A percentile compares a stretch with the other conserved stretches of the same genome.
Evolutionary conservation across 352 stramenopile genomes (phyloP).

Genomic region (Globisporangium solare): DNA sequence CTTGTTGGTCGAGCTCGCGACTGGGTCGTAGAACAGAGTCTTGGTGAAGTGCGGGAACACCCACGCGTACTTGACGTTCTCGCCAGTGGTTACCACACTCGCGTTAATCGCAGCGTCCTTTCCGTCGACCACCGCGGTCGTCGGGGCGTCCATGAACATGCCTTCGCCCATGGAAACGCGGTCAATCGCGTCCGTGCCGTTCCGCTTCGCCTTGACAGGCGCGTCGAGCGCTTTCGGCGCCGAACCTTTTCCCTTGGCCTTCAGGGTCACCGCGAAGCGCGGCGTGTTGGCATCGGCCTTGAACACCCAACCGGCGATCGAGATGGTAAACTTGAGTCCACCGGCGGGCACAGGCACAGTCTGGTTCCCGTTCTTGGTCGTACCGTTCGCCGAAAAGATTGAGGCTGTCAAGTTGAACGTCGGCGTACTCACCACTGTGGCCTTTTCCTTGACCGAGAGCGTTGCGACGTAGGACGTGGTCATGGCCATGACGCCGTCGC

Average conservation of each 20-base stretch:
- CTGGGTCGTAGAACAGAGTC: constrained; percentile 49
- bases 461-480: constrained; percentile 24
- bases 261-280: constrained; percentile 26
- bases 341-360: constrained; percentile 27
- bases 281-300: constrained; percentile 15
- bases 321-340: constrained; percentile 38
- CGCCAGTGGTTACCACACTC: constrained; percentile 13
- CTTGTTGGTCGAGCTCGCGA: constrained; percentile 23
- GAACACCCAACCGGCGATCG: constrained; percentile 31
- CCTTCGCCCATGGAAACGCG: constrained; percentile 28
- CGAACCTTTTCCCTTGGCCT: constrained; percentile 20
- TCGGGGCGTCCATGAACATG: constrained; percentile 35
- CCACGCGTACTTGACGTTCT: constrained; percentile 27
- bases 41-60: constrained; percentile 32
- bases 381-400: constrained; percentile 27
- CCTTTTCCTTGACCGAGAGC: constrained; percentile 7
- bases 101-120: constrained; percentile 21
- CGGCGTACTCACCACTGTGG: neutral
- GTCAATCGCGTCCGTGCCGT: constrained; percentile 14
- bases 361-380: constrained; percentile 28
- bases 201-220: constrained; percentile 16
- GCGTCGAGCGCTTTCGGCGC: neutral
- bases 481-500: constrained; percentile 13
- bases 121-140: constrained; percentile 16
- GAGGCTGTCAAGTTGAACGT: constrained; percentile 34